Evolutionary conservation across 192 early-diverging fungal genomes (phyloP).

Genomic region (Gonapodya sp.): DNA sequence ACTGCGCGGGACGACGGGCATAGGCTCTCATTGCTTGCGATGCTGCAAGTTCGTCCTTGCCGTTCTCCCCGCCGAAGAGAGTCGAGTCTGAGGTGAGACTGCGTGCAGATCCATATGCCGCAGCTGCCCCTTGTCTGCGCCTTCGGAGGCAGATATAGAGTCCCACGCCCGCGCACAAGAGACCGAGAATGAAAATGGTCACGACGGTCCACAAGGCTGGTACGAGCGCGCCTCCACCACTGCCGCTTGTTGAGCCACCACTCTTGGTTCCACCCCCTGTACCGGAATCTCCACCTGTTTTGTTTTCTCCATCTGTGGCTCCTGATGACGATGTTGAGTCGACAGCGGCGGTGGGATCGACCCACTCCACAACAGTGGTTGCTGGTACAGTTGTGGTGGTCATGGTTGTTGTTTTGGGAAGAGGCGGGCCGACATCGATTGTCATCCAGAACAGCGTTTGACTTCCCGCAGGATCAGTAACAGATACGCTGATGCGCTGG

Average conservation of each 20-base stretch:
- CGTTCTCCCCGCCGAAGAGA: too few relatives aligned
- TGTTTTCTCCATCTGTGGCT: too few relatives aligned
- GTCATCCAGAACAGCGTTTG: background rate
- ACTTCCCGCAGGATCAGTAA: background rate
- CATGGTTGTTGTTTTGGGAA: background rate
- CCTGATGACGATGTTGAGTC: background rate
- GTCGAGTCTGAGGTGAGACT: too few relatives aligned
- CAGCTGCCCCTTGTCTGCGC: too few relatives aligned
- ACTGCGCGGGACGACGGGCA: too few relatives aligned
- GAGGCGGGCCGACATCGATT: background rate
- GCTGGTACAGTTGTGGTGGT: background rate
- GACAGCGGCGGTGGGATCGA: background rate
- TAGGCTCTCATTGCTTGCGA: too few relatives aligned
- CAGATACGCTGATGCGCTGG: background rate
- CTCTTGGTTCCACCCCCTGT: too few relatives aligned
- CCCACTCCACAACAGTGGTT: background rate
- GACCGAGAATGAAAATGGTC: background rate
- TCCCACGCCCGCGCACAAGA: background rate
- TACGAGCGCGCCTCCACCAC: background rate
- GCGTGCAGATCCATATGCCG: too few relatives aligned
- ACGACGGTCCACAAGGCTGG: background rate
- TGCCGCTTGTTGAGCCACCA: too few relatives aligned
- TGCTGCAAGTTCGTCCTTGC: too few relatives aligned
- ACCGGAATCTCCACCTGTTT: too few relatives aligned
- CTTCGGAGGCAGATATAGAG: too few relatives aligned